These are phyloP conservation scores for Dothistroma pini DNA, from an alignment of 2,329 filamentous ascomycete genomes.

Conservation along the genomic window DNA sequence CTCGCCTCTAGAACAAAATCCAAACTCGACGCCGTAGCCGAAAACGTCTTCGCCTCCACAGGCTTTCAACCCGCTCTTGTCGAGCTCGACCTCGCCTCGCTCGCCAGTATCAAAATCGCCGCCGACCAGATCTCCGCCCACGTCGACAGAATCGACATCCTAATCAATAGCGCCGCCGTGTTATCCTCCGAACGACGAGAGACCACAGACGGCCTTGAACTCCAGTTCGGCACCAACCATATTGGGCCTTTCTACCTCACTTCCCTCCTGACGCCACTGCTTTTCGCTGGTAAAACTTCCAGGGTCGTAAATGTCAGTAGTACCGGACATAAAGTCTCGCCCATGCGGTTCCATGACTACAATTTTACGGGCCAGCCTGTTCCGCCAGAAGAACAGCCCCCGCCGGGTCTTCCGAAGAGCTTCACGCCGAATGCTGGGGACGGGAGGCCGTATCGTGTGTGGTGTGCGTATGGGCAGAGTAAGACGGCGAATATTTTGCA, in stretches of 20 bases:
- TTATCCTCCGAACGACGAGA: background rate
- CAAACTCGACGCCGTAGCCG: background rate
- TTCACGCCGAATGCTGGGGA: conserved; percentile 10
- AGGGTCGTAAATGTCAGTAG: conserved; percentile 32
- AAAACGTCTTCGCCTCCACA: background rate
- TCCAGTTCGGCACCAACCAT: conserved; percentile 53
- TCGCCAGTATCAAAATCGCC: background rate
- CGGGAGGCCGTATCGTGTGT: conserved; percentile 35
- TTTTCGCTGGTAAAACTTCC: conserved; percentile 13
- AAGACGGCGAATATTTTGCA: conserved; percentile 49
- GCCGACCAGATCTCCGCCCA: background rate
- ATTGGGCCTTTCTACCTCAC: conserved; percentile 51
- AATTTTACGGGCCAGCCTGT: conserved; percentile 30
- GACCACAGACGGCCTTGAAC: conserved; percentile 41
- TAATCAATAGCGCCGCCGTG: conserved; percentile 12
- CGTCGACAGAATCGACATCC: conserved; percentile 3
- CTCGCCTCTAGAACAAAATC: conserved; percentile 4
- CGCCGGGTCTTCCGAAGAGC: conserved; percentile 7
- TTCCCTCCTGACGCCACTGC: conserved; percentile 12
- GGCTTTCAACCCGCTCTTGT: background rate
- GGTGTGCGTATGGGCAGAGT: conserved; percentile 43
- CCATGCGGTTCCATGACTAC: conserved; percentile 35
- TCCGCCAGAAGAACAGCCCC: conserved; percentile 20
- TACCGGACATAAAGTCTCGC: conserved; percentile 27
- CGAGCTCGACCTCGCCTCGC: conserved; percentile 5